Evolutionary conservation across 2,329 filamentous ascomycete species (phyloP).

Genomic region (Neocucurbitaria cava): DNA sequence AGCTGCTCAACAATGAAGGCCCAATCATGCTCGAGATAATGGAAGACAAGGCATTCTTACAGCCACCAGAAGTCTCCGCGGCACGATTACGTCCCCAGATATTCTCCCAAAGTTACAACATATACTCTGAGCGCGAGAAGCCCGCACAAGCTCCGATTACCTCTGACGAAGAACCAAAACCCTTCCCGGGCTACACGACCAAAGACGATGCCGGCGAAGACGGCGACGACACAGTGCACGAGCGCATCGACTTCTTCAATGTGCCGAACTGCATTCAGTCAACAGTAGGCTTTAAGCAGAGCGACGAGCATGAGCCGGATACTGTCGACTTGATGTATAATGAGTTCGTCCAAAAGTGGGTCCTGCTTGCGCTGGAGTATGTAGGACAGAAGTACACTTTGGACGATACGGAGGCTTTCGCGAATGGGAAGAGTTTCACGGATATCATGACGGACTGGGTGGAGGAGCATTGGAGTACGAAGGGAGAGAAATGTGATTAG

Average conservation of each 20-base stretch:
- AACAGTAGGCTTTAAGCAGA: slow-evolving; percentile 62
- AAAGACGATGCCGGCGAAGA: slow-evolving; percentile 81
- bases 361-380: slow-evolving; percentile 75
- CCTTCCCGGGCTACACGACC: slow-evolving; percentile 87
- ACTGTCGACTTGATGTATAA: slow-evolving; percentile 89
- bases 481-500: slow-evolving; percentile 26
- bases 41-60: slow-evolving; percentile 46
- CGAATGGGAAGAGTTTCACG: slow-evolving; percentile 62
- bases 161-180: slow-evolving; percentile 17
- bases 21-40: slow-evolving; percentile 53
- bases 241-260: slow-evolving; percentile 73
- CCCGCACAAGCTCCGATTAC: slow-evolving; percentile 18
- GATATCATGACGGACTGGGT: slow-evolving; percentile 67
- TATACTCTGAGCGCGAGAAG: slow-evolving; percentile 5
- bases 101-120: slow-evolving; percentile 4
- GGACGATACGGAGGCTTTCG: slow-evolving; percentile 60
- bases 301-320: slow-evolving; percentile 61
- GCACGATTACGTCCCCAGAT: slow-evolving; percentile 30
- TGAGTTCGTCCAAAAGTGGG: slow-evolving; percentile 86
- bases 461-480: slow-evolving; percentile 58
- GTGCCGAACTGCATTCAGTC: slow-evolving; percentile 86
- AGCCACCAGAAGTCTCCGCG: slow-evolving; percentile 55
- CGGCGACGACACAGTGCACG: slow-evolving; percentile 90
- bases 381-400: slow-evolving; percentile 59
- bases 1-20: slow-evolving; percentile 64